Evolutionary conservation across 805 yeast species (phyloP), one percentile per base, ranked within the genome.

Genomic region (Teunomyces aglyptinius): DNA sequence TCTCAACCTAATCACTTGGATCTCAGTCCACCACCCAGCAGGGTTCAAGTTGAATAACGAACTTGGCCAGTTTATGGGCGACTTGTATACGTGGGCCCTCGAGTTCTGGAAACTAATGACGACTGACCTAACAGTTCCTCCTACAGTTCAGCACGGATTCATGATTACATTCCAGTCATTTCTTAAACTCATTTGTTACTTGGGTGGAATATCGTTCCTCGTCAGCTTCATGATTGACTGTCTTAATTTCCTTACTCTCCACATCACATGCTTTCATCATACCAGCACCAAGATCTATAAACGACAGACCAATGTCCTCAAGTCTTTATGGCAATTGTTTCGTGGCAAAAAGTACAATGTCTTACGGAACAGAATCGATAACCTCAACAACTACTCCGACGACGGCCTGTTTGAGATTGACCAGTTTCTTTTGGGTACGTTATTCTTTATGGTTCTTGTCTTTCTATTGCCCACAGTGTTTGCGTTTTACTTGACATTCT

Each of bases 1-100:
- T 36, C 66, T 73, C 15, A 49, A 59, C 2, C 61, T 83, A 32
- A 81, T 91, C 3, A 53, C 70, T 0, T 86, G 96, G 91, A 73
- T 94, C 31, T 89, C 90, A 72, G 77, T 56, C 18, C 51, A 82
- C 50, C 86, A 91, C 57, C 99, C 99, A 0, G 96, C 92, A 12
- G 99, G 99, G 3, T 82, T 94, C 56, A 94, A 94, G 59, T 77
- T 94, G 44, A 94, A 94, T 63, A 84, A 82, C 49, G 97, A 90
- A 57, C 72, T 94, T 15, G 88, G 97, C 0, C 75, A 72, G 12
- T 95, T 94, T 58, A 75, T 92, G 61, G 96, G 96, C 29, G 96
- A 89, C 47, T 66, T 94, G 41, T 85, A 88, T 54, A 60, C 86
- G 7, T 92, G 97, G 97, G 86, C 90, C 10, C 74, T 91, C 22